Evolutionary conservation across 148 eudicot genomes (phyloP).

Genomic region (Dysphania ambrosioides): DNA sequence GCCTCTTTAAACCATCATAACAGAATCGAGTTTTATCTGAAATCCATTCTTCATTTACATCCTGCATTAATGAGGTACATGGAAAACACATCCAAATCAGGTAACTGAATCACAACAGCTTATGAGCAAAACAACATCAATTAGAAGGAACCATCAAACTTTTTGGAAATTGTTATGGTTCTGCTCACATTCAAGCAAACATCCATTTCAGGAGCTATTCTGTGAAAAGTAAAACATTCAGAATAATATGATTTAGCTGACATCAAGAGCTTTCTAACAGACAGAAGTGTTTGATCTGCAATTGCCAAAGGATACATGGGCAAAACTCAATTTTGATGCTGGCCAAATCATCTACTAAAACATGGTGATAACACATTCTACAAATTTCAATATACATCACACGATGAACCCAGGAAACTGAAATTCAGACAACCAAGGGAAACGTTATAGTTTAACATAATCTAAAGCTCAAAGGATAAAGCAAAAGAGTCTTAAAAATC

Average conservation of each 20-base stretch:
- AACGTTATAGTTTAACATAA: background rate
- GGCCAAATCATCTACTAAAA: background rate
- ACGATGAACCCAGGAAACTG: background rate
- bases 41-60: conserved; percentile 98
- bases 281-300: background rate
- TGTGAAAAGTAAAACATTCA: background rate
- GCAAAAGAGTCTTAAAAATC: background rate
- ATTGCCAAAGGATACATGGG: background rate
- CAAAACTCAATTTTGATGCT: background rate
- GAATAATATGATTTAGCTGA: background rate
- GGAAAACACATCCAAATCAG: conserved; percentile 4
- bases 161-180: background rate
- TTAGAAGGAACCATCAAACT: background rate
- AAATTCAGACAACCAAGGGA: background rate
- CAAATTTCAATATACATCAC: background rate
- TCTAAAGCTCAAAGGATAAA: background rate
- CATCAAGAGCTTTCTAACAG: background rate
- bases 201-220: background rate
- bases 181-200: background rate
- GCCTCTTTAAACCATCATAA: conserved; percentile 98
- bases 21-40: conserved; percentile 97
- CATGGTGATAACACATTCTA: background rate
- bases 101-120: background rate
- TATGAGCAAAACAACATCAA: background rate
- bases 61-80: conserved; percentile 46